phyloP scores from a whole-genome alignment of 1,139 yeast genomes.

The Magnusiomyces fungicola region DNA sequence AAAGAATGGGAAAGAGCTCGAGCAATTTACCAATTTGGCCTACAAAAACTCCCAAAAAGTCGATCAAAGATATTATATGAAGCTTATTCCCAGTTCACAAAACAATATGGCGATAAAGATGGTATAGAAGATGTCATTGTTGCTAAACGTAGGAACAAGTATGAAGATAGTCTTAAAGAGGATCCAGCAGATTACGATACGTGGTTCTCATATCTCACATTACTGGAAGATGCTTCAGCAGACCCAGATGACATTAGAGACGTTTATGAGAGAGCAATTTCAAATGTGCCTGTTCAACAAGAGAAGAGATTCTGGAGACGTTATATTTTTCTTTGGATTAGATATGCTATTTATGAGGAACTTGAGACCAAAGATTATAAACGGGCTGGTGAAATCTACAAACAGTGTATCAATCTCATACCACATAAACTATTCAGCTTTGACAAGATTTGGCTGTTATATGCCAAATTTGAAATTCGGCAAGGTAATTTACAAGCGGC shows the following conservation, averaged over 20 bases:
- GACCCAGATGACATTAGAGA: conserved; percentile 27
- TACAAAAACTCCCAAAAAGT: conserved; percentile 41
- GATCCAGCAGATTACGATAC: conserved; percentile 59
- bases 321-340: conserved; percentile 63
- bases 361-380: conserved; percentile 39
- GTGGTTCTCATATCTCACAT: conserved; percentile 70
- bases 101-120: conserved; percentile 50
- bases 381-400: conserved; percentile 47
- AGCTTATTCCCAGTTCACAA: conserved; percentile 54
- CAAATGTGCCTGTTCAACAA: conserved; percentile 34
- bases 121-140: conserved; percentile 48
- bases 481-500: conserved; percentile 45
- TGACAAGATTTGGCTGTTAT: conserved; percentile 66
- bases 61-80: conserved; percentile 40
- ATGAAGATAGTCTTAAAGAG: conserved; percentile 42
- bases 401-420: conserved; percentile 40
- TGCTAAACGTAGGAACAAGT: conserved; percentile 47
- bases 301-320: conserved; percentile 51
- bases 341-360: conserved; percentile 61
- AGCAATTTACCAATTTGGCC: conserved; percentile 50
- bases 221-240: conserved; percentile 38
- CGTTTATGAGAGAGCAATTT: conserved; percentile 44
- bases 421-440: conserved; percentile 59
- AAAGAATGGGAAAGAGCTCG: conserved; percentile 61
- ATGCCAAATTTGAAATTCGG: conserved; percentile 69